Conservation (phyloP, 495 filamentous ascomycete species). For the Patellaria atrata region DNA sequence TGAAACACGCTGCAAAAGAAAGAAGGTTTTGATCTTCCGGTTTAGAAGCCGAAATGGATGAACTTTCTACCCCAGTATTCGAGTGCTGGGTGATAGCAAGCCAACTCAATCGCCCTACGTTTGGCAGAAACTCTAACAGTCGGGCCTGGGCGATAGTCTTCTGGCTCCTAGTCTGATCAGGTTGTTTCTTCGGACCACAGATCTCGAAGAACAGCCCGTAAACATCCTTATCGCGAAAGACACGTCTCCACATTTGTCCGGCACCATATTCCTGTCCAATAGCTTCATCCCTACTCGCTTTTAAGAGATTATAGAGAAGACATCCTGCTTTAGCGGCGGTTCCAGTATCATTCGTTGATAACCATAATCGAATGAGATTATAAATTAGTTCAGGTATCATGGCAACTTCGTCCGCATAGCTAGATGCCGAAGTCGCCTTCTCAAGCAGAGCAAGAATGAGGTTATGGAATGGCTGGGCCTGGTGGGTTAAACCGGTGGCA, state of each 20-base stretch:
- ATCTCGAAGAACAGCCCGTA: constrained; percentile 50
- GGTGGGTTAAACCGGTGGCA: constrained; percentile 34
- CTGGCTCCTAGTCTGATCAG: constrained; percentile 38
- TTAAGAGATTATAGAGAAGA: constrained; percentile 54
- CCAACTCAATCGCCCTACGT: constrained; percentile 51
- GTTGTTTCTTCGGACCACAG: constrained; percentile 36
- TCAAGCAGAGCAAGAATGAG: constrained; percentile 55
- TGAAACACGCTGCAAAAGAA: constrained; percentile 56
- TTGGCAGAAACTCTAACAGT: constrained; percentile 53
- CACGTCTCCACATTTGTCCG: constrained; percentile 26
- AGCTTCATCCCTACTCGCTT: constrained; percentile 39
- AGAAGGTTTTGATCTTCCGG: constrained; percentile 43
- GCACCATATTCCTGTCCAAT: constrained; percentile 7
- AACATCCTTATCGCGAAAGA: constrained; percentile 29
- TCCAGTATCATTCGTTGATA: constrained; percentile 52
- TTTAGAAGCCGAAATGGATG: too few relatives aligned
- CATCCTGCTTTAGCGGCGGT: constrained; percentile 55
- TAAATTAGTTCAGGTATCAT: constrained; percentile 43
- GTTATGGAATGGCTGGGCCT: constrained; percentile 49
- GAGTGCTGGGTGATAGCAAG: constrained; percentile 42
- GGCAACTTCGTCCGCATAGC: constrained; percentile 52
- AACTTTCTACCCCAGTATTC: constrained; percentile 43
- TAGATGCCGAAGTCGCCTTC: constrained; percentile 48
- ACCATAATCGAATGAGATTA: constrained; percentile 53
- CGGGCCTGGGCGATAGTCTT: constrained; percentile 67